A percentile compares a stretch with the other conserved stretches of the same genome.
phyloP scores from a whole-genome alignment of 805 yeast species.

The Ogataea minuta region DNA sequence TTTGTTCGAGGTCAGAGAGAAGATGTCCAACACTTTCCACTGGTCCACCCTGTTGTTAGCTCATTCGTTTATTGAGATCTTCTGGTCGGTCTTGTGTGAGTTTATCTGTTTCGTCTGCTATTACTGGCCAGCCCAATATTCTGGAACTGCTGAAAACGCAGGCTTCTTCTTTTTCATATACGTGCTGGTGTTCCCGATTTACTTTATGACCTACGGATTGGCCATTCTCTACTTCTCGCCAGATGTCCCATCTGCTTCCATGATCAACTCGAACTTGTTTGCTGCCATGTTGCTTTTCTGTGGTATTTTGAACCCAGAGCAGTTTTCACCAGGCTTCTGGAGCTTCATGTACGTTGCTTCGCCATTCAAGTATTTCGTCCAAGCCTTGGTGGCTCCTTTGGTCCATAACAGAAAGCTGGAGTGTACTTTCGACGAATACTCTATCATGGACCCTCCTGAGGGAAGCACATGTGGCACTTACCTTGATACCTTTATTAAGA shows the following conservation, averaged over 20 bases:
- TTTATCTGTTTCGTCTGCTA: constrained; percentile 46
- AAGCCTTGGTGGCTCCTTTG: constrained; percentile 45
- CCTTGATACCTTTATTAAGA: constrained; percentile 38
- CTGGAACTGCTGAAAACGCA: constrained; percentile 38
- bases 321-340: constrained; percentile 78
- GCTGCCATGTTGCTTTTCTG: constrained; percentile 61
- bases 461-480: constrained; percentile 67
- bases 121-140: constrained; percentile 37
- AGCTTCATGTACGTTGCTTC: constrained; percentile 75
- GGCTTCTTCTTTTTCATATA: constrained; percentile 44
- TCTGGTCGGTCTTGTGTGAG: constrained; percentile 49
- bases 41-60: constrained; percentile 61
- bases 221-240: constrained; percentile 59
- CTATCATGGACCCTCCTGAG: constrained; percentile 49
- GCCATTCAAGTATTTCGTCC: constrained; percentile 70
- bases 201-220: constrained; percentile 49
- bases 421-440: constrained; percentile 51
- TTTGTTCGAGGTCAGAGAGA: constrained; percentile 67
- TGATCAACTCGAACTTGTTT: constrained; percentile 53
- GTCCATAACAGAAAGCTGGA: constrained; percentile 50
- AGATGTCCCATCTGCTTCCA: constrained; percentile 65
- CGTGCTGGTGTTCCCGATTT: constrained; percentile 42
- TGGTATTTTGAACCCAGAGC: constrained; percentile 62
- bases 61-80: constrained; percentile 58
- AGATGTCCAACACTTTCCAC: constrained; percentile 68